Conservation (phyloP, 805 yeast genomes). For the Tetrapisispora iriomotensis region DNA sequence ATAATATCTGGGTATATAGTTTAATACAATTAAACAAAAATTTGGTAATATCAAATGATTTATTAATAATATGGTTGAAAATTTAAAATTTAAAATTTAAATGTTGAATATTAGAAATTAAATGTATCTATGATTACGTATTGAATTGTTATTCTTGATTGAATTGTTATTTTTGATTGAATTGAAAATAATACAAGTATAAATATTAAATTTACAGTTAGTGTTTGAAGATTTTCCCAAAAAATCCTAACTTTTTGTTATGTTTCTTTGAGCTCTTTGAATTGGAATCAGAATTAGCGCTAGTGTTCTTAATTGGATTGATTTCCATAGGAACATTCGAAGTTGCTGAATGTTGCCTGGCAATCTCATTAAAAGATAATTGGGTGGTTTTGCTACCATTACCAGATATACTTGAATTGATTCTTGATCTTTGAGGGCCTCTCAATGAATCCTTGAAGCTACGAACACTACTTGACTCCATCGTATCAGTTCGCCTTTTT, state of each 20-base stretch:
- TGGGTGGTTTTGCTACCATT: background rate
- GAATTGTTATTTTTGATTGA: too few relatives aligned
- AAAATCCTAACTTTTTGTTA: conserved; percentile 2
- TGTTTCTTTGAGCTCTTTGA: background rate
- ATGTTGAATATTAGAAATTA: background rate
- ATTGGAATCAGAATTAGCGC: background rate
- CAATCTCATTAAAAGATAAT: background rate
- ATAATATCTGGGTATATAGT: conserved; percentile 4
- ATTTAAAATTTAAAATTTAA: background rate
- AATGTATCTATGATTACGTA: background rate
- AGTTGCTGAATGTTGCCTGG: background rate
- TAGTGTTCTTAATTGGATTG: too few relatives aligned
- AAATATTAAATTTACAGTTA: too few relatives aligned
- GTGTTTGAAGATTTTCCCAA: conserved; percentile 4
- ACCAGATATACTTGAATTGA: background rate
- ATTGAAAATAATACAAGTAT: too few relatives aligned
- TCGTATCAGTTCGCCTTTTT: background rate
- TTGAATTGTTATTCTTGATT: background rate
- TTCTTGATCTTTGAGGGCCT: background rate
- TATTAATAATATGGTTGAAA: background rate
- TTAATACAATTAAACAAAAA: conserved; percentile 2
- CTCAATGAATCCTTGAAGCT: background rate
- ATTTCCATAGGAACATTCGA: background rate
- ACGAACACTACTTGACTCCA: background rate
- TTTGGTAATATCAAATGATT: background rate